phyloP scores from a whole-genome alignment of 139 green algal species.

The Micractinium conductrix region DNA sequence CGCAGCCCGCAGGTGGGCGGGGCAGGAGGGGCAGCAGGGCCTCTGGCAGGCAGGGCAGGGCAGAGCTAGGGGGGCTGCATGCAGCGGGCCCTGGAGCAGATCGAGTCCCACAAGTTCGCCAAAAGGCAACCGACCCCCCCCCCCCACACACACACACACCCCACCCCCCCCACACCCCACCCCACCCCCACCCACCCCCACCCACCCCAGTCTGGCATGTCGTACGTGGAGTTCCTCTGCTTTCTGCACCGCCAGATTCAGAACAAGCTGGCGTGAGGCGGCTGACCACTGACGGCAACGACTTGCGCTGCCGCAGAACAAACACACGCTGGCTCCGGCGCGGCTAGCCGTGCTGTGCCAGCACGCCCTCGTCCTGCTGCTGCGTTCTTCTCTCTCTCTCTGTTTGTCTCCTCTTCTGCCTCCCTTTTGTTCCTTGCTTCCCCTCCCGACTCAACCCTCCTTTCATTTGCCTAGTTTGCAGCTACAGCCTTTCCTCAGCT shows the following conservation, averaged over 20 bases:
- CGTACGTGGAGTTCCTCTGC: conserved; percentile 92
- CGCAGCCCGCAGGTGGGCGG: conserved; percentile 35
- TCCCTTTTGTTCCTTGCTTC: too few species aligned
- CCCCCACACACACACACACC: too few species aligned
- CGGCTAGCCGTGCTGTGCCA: not conserved
- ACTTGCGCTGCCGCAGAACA: not conserved
- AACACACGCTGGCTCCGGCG: not conserved
- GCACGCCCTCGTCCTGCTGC: not conserved
- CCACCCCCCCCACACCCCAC: too few species aligned
- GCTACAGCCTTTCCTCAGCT: not conserved
- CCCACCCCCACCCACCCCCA: not conserved
- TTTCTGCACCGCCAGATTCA: conserved; percentile 87
- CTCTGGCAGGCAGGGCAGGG: too few species aligned
- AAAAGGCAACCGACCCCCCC: too few species aligned
- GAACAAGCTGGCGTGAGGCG: conserved; percentile 74
- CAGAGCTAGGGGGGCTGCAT: too few species aligned
- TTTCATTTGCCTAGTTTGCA: not conserved
- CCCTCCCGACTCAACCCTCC: too few species aligned
- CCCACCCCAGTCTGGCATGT: conserved; percentile 58
- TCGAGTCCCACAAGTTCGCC: too few species aligned
- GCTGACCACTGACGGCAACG: not conserved
- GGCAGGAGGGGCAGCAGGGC: too few species aligned
- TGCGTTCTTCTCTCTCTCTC: not conserved
- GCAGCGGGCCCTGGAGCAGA: too few species aligned
- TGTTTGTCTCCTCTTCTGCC: too few species aligned